Percentiles rank a stretch among this genome's conserved stretches.
These are phyloP conservation scores for Ascochyta lentis DNA, from an alignment of 2,329 filamentous ascomycete species.

Conservation along the genomic window DNA sequence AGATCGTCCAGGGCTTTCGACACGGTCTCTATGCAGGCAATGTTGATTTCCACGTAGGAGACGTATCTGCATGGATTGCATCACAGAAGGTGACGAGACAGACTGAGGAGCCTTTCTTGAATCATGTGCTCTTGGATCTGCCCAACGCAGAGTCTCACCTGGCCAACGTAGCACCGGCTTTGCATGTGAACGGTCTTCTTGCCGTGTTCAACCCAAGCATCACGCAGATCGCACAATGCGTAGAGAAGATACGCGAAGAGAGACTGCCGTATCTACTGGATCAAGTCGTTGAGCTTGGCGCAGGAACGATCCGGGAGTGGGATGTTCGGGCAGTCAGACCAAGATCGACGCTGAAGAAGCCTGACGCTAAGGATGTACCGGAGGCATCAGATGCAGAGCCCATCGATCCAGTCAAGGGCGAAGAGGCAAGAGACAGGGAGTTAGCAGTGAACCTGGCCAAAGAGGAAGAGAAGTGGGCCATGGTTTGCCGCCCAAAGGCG, in stretches of 20 bases:
- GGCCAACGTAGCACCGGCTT: constrained; percentile 59
- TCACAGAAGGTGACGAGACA: constrained; percentile 49
- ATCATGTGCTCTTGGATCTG: constrained; percentile 76
- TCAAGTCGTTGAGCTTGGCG: constrained; percentile 64
- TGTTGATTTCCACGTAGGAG: constrained; percentile 76
- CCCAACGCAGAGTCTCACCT: constrained; percentile 66
- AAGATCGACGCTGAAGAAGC: constrained; percentile 40
- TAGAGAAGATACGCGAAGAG: constrained; percentile 61
- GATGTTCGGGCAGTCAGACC: constrained; percentile 63
- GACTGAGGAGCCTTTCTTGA: constrained; percentile 65
- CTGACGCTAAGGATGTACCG: constrained; percentile 15
- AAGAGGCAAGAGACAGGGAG: constrained; percentile 38
- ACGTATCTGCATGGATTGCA: constrained; percentile 68
- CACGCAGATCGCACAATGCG: constrained; percentile 75
- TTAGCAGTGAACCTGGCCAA: constrained; percentile 34
- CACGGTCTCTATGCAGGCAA: constrained; percentile 72
- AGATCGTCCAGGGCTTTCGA: constrained; percentile 70
- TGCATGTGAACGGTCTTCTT: constrained; percentile 70
- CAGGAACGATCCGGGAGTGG: constrained; percentile 67
- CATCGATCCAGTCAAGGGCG: constrained; percentile 27
- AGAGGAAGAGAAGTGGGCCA: constrained; percentile 42
- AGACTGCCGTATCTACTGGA: constrained; percentile 65
- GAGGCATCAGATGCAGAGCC: constrained; percentile 21
- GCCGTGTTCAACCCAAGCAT: constrained; percentile 78
- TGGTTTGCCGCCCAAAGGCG: constrained; percentile 48